Evolutionary conservation across 129 eudicot genomes (phyloP), one percentile per base, ranked within the genome.

Genomic region (Arctium minus): DNA sequence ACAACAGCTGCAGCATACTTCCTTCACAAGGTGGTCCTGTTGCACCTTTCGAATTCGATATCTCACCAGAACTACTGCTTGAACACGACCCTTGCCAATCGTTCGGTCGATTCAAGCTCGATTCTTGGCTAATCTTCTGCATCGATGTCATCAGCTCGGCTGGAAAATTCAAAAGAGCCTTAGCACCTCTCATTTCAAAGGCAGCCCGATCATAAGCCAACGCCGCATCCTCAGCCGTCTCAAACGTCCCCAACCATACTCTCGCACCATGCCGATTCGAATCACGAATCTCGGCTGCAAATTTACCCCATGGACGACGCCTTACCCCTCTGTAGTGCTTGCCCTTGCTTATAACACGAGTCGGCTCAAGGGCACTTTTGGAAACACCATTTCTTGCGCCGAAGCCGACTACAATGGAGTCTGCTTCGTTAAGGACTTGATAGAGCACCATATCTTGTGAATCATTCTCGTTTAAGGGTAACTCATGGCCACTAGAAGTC

Each of bases 161-260:
- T 0, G 96, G 96, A 18, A 93, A 93, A 38, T 93, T 93, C n/a
- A 93, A 88, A 10, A 87, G 86, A 30, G 97, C 96, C 85, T 91
- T 91, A 2, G 91, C 42, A 17, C 97, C 97, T 56, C 97, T 83
- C 95, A 93, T 93, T 37, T 79, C 65, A 77, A 93, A 89, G 9
- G 97, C 97, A 11, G 97, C 97, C 6, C 79, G 81, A 44, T 93
- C 97, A 79, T 93, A 93, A 83, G 97, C 97, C 88, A 93, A 76
- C 22, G 96, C 97, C 70, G 96, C 97, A 36, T 85, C 92, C 79
- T 92, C 95, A 0, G 97, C 97, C 0, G 95, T 91, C 67, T 87
- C 90, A 74, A 91, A 93, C 1, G 97, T 93, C 27, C 97, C 97
- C 8, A 93, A 90, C 97, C 97, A 93, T n/a, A 88, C 65, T 17